A percentile compares a stretch with the other conserved stretches of the same genome.
phyloP scores from a whole-genome alignment of 2,329 filamentous ascomycete genomes.

The Phaeosphaeriaceae sp. region DNA sequence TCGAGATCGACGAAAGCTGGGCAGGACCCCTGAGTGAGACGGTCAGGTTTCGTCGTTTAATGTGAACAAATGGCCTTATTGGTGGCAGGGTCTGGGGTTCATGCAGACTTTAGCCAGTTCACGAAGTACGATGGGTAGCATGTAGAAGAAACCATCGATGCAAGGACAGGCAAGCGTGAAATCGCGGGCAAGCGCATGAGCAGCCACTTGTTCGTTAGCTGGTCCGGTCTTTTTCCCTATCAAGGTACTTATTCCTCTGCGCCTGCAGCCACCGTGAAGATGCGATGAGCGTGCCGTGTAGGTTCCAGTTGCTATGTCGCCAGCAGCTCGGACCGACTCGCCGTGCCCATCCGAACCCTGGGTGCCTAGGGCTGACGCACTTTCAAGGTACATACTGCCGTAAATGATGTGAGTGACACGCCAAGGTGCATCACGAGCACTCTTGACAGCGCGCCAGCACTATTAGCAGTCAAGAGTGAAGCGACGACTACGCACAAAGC shows the following conservation, averaged over 20 bases:
- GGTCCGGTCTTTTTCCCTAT: not conserved
- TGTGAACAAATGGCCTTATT: not conserved
- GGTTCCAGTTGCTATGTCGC: not conserved
- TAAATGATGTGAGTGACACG: not conserved
- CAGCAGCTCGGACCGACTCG: too few species aligned
- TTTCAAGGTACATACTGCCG: not conserved
- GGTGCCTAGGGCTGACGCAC: not conserved
- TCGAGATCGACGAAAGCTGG: not conserved
- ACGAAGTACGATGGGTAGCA: not conserved
- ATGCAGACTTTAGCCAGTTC: not conserved
- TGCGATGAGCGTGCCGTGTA: not conserved
- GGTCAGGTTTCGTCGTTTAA: not conserved
- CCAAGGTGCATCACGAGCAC: not conserved
- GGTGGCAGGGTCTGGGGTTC: not conserved
- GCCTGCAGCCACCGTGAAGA: not conserved
- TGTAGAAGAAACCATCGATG: not conserved
- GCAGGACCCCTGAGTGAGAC: not conserved
- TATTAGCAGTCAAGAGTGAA: not conserved
- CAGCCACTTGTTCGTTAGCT: not conserved
- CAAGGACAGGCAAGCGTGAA: not conserved
- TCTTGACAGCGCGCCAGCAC: not conserved
- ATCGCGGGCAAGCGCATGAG: not conserved
- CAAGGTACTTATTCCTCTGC: not conserved
- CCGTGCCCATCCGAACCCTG: not conserved
- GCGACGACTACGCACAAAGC: not conserved